Evolutionary conservation across 1,139 yeast genomes (phyloP).

Genomic region (Suhomyces maxii): DNA sequence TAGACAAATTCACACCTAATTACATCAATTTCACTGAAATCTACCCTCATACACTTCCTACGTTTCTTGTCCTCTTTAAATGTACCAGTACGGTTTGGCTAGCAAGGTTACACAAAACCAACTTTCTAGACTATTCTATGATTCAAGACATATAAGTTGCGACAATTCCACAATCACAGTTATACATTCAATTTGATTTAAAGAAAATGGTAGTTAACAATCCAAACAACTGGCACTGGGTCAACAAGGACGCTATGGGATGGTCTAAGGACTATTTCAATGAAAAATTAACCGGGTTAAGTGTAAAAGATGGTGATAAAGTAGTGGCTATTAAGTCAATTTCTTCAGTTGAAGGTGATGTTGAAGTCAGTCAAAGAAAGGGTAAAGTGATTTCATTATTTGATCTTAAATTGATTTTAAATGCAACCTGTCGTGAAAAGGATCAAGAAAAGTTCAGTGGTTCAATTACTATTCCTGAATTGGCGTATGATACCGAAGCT

Average conservation of each 20-base stretch:
- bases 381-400: conserved; percentile 93
- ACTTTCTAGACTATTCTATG: conserved; percentile 15
- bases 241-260: conserved; percentile 90
- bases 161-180: not conserved
- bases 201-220: conserved; percentile 47
- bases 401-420: conserved; percentile 69
- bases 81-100: too few species aligned
- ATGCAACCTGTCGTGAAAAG: conserved; percentile 51
- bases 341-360: conserved; percentile 87
- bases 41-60: too few species aligned
- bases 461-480: conserved; percentile 79
- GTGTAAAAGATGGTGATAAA: conserved; percentile 35
- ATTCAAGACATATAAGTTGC: not conserved
- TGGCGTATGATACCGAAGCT: conserved; percentile 88
- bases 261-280: conserved; percentile 84
- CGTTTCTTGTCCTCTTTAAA: too few species aligned
- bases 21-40: too few species aligned
- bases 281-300: conserved; percentile 54
- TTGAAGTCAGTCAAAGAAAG: conserved; percentile 93
- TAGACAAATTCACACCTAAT: too few species aligned
- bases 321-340: conserved; percentile 51
- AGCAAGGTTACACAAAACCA: conserved; percentile 5
- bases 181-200: not conserved
- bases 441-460: conserved; percentile 50
- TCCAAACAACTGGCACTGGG: conserved; percentile 88